phyloP scores from a whole-genome alignment of 805 yeast species.

The Ogataea glucozyma region DNA sequence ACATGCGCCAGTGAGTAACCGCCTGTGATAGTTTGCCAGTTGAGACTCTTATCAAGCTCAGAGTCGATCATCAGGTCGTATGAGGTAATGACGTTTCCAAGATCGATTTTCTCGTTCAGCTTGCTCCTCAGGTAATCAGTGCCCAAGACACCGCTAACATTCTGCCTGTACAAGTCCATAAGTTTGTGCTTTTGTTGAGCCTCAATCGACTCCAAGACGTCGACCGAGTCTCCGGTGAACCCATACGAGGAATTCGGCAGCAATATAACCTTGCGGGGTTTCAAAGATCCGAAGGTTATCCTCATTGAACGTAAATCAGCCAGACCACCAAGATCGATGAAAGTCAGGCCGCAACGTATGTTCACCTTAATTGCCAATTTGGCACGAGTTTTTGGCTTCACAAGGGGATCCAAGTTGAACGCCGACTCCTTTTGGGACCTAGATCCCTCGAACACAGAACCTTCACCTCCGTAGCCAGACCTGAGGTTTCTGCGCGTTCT shows the following conservation, averaged over 20 bases:
- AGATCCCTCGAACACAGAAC: constrained; percentile 27
- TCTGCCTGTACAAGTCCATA: constrained; percentile 19
- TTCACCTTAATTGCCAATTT: constrained; percentile 31
- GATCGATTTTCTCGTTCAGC: constrained; percentile 43
- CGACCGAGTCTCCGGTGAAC: constrained; percentile 26
- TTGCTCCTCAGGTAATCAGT: constrained; percentile 34
- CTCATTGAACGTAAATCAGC: constrained; percentile 82
- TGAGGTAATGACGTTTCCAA: constrained; percentile 54
- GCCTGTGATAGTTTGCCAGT: constrained; percentile 85
- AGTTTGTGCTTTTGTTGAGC: constrained; percentile 24
- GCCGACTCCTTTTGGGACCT: constrained; percentile 18
- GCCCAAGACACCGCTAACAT: constrained; percentile 18
- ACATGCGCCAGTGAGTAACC: constrained; percentile 83
- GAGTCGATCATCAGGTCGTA: constrained; percentile 72
- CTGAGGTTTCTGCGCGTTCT: constrained; percentile 38
- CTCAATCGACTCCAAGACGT: constrained; percentile 24
- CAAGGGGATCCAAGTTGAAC: constrained; percentile 27
- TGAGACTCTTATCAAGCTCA: constrained; percentile 54
- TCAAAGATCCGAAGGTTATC: constrained; percentile 73
- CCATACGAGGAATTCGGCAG: constrained; percentile 28
- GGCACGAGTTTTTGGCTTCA: constrained; percentile 25
- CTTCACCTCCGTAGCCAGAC: constrained; percentile 10
- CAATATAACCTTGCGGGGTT: constrained; percentile 72
- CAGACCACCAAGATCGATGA: constrained; percentile 77
- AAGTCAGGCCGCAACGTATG: constrained; percentile 70